Evolutionary conservation across 257 asterid species (phyloP).

Genomic region (Leptodermis oblonga): DNA sequence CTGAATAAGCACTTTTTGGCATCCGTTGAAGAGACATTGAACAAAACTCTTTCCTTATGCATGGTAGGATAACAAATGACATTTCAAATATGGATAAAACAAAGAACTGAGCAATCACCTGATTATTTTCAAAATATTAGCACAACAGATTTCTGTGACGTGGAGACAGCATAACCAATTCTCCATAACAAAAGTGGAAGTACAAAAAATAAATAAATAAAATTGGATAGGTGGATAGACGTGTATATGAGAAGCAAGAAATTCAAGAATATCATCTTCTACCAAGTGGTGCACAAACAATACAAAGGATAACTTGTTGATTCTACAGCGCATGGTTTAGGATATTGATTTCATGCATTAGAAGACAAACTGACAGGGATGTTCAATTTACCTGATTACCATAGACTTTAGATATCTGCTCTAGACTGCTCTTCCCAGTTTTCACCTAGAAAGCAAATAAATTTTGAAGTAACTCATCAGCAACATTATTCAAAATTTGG

Average conservation of each 20-base stretch:
- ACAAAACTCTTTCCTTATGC: neutral
- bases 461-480: conserved; percentile 15
- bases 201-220: neutral
- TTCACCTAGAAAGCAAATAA: conserved; percentile 47
- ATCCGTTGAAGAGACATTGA: neutral
- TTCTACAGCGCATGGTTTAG: neutral
- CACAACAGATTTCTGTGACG: neutral
- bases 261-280: neutral
- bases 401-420: conserved; percentile 87
- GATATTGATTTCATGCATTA: neutral
- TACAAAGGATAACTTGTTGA: neutral
- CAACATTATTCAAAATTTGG: conserved; percentile 3
- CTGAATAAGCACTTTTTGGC: neutral
- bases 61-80: neutral
- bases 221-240: neutral
- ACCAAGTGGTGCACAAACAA: neutral
- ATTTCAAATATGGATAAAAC: neutral
- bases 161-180: neutral
- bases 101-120: neutral
- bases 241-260: neutral
- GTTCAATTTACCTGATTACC: conserved; percentile 70
- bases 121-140: neutral
- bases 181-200: neutral
- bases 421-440: conserved; percentile 89
- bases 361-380: neutral